Percentiles rank a stretch among this genome's conserved stretches.
Conservation (phyloP, 495 filamentous ascomycete genomes). For the Filosporella fistucella region DNA sequence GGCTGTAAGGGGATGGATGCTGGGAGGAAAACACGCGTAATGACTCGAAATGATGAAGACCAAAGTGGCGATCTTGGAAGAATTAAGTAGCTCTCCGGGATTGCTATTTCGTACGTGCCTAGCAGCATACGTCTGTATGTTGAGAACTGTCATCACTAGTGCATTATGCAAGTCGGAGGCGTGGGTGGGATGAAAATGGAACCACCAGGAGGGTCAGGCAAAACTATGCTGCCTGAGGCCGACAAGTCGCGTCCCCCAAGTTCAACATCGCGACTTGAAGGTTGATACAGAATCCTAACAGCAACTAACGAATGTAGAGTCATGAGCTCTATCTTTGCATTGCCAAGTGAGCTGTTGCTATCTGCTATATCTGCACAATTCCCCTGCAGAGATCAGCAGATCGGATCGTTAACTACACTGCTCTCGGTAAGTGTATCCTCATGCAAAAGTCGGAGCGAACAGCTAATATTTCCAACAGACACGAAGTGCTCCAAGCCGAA, state of each 20-base stretch:
- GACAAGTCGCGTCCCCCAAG: slow-evolving; percentile 13
- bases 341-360: slow-evolving; percentile 47
- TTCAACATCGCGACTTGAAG: slow-evolving; percentile 13
- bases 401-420: slow-evolving; percentile 56
- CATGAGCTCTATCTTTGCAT: slow-evolving; percentile 30
- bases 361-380: slow-evolving; percentile 43
- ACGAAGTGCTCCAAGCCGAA: slow-evolving; percentile 41
- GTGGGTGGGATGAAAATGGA: no score
- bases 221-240: neutral
- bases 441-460: neutral
- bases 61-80: no score
- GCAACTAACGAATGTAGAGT: neutral
- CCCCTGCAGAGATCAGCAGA: slow-evolving; percentile 63
- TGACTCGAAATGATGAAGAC: no score
- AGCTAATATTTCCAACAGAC: slow-evolving; percentile 7
- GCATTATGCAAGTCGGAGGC: no score
- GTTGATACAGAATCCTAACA: neutral
- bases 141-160: no score
- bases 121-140: no score
- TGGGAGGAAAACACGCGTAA: no score
- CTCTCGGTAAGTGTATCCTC: slow-evolving; percentile 44
- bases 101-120: no score
- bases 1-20: no score
- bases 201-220: neutral
- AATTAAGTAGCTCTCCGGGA: neutral